Evolutionary conservation across 345 rosid genomes (phyloP), one percentile per base, ranked within the genome.

Genomic region (Crucihimalaya himalaica): DNA sequence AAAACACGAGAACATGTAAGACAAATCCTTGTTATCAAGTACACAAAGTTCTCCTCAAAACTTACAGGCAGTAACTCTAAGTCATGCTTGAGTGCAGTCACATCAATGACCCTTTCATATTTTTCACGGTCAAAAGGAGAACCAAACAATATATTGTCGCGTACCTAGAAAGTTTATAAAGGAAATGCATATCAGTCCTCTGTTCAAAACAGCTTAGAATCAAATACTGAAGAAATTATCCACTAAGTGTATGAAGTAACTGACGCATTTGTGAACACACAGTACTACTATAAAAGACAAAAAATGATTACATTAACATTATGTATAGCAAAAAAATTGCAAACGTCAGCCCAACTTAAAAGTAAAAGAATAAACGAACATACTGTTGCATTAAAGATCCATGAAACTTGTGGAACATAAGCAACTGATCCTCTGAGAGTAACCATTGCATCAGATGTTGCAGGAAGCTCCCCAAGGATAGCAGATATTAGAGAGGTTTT

Each of bases 321-420:
- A 57, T 43, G 23, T 42, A 8, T 29, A 40, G 14, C 25, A 23
- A 18, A 56, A 19, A 5, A 18, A 0, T 23, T 51, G 69, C 43
- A 40, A 27, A 72, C 2, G 14, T 21, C 19, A 21, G 34, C 20
- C 6, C 57, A 70, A 32, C 45, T 8, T 23, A 7, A 21, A 54
- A 32, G 48, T 64, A 65, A 32, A 50, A 50, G 18, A 40, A 66
- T 25, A 58, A 14, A 53, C 53, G 29, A 76, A 75, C 95, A 77
- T 85, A 94, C 98, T 32, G 98, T 91, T 53, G 96, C 98, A 83
- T 94, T 94, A 66, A 94, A 94, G 82, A 87, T 85, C 98, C 98
- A 93, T 62, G 97, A 84, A 68, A 87, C 84, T 78, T 93, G 93
- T 6, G 95, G 90, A 25, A 90, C 92, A 78, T 89, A 87, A 70